Evolutionary conservation across 192 early-diverging fungal genomes (phyloP).

Genomic region (Mortierella hygrophila): DNA sequence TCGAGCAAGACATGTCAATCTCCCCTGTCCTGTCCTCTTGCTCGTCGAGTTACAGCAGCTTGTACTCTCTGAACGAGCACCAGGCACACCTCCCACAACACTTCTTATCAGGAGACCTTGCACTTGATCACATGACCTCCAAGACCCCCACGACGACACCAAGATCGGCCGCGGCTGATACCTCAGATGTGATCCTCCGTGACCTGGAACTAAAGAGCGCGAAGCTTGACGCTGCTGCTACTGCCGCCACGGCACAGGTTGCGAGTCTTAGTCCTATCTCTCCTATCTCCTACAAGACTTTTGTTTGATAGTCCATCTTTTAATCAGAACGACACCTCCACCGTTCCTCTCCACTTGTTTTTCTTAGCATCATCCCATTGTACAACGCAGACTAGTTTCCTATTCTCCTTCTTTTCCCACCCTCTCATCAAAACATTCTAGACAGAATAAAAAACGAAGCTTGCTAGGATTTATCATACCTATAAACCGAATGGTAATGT

Average conservation of each 20-base stretch:
- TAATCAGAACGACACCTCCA: neutral
- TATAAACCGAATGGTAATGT: neutral
- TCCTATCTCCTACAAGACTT: neutral
- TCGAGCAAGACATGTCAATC: conserved; percentile 18
- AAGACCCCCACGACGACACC: neutral
- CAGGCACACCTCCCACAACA: neutral
- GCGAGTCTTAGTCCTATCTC: neutral
- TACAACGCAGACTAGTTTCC: neutral
- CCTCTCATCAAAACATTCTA: too few relatives aligned
- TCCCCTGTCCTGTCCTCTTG: conserved; percentile 29
- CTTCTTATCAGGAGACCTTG: neutral
- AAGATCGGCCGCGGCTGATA: neutral
- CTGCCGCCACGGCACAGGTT: neutral
- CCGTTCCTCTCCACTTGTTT: neutral
- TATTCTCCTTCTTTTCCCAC: neutral
- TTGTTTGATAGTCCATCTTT: neutral
- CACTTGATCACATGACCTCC: neutral
- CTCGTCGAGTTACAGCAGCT: conserved; percentile 20
- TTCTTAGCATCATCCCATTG: neutral
- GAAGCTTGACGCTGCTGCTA: neutral
- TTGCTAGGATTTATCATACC: neutral
- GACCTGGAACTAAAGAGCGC: neutral
- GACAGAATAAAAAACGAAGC: too few relatives aligned
- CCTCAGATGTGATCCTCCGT: neutral
- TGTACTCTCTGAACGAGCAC: neutral